A percentile compares a stretch with the other conserved stretches of the same genome.
These are phyloP conservation scores for Phytophthora palmivora DNA, from an alignment of 352 stramenopile genomes.

Conservation along the genomic window DNA sequence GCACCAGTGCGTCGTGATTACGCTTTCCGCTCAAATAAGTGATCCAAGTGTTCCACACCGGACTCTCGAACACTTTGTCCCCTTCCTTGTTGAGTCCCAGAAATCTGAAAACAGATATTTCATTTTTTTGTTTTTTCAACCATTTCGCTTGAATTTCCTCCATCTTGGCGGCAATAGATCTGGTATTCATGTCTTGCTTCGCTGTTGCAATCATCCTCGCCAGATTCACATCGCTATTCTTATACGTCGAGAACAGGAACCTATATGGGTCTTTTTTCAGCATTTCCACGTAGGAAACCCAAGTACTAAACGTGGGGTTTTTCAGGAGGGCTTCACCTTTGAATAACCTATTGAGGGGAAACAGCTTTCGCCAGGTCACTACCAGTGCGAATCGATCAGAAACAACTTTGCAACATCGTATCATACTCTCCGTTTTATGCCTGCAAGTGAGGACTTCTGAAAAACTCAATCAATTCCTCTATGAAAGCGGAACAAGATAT, in stretches of 20 bases:
- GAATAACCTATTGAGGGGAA: too few relatives aligned
- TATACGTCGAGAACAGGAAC: conserved; percentile 3
- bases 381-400: too few relatives aligned
- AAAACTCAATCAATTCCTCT: too few relatives aligned
- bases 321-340: neutral
- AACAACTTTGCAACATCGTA: too few relatives aligned
- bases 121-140: conserved; percentile 3
- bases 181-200: neutral
- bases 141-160: conserved; percentile 9
- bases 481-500: too few relatives aligned
- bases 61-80: neutral
- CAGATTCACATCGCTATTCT: neutral
- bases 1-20: neutral
- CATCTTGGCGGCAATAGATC: conserved; percentile 2
- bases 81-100: neutral
- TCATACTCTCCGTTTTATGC: too few relatives aligned
- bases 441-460: too few relatives aligned
- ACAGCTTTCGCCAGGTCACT: too few relatives aligned
- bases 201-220: conserved; percentile 2
- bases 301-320: conserved; percentile 6
- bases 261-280: conserved; percentile 1
- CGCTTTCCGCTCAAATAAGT: neutral
- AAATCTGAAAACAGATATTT: conserved; percentile 4
- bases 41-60: conserved; percentile 2
- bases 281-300: conserved; percentile 5